Evolutionary conservation across 768 basidiomycete species (phyloP).

Genomic region (Lentinula boryana): DNA sequence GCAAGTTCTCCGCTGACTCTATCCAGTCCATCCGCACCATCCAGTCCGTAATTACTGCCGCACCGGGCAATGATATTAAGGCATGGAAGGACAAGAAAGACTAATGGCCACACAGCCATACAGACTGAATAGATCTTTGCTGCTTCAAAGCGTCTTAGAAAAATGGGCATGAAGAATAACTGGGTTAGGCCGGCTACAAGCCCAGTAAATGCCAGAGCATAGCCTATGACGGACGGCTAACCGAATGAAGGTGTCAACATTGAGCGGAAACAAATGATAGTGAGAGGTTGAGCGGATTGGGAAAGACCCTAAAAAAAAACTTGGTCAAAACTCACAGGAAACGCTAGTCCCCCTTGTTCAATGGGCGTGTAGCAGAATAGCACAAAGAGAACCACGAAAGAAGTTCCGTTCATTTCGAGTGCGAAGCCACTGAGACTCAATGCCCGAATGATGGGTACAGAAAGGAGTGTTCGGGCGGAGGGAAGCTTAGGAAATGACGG

Average conservation of each 20-base stretch:
- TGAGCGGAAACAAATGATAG: background rate
- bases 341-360: slow-evolving; percentile 1
- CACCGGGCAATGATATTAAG: slow-evolving; percentile 43
- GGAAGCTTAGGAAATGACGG: background rate
- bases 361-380: slow-evolving; percentile 63
- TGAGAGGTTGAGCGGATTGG: background rate
- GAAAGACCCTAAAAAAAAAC: background rate
- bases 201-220: slow-evolving; percentile 52
- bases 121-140: slow-evolving; percentile 48
- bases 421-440: slow-evolving; percentile 47
- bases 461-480: slow-evolving; percentile 23
- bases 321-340: background rate
- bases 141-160: slow-evolving; percentile 46
- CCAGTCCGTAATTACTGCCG: slow-evolving; percentile 19
- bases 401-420: slow-evolving; percentile 47
- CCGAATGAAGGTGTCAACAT: slow-evolving; percentile 2
- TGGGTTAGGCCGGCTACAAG: slow-evolving; percentile 43
- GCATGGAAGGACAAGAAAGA: slow-evolving; percentile 43
- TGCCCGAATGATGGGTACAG: slow-evolving; percentile 47
- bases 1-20: background rate
- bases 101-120: slow-evolving; percentile 50
- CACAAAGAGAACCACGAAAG: slow-evolving; percentile 64
- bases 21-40: background rate
- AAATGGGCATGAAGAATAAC: slow-evolving; percentile 45
- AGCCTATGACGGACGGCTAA: slow-evolving; percentile 55